A percentile compares a stretch with the other conserved stretches of the same genome.
Conservation (phyloP, 2,329 filamentous ascomycete genomes). For the Neofusicoccum cordaticola region DNA sequence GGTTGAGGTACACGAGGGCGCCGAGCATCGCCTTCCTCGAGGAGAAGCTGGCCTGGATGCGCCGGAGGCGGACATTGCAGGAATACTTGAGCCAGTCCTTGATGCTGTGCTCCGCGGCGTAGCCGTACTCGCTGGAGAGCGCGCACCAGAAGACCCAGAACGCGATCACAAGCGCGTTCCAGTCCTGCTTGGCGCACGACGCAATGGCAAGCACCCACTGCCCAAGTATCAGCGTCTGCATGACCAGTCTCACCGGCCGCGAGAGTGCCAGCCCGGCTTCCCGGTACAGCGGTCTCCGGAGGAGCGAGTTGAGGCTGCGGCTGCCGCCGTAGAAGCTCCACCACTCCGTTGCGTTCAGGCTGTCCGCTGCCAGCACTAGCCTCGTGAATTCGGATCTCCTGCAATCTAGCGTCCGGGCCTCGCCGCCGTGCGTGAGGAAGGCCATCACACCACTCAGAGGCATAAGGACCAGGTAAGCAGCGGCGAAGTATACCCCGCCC, state of each 20-base stretch:
- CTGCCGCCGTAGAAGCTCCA: constrained; percentile 6
- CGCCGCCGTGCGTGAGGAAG: constrained; percentile 1
- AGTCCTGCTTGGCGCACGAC: background rate
- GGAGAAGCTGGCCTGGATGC: background rate
- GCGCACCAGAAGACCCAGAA: constrained; percentile 12
- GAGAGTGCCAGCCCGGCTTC: background rate
- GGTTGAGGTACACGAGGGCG: constrained; percentile 1
- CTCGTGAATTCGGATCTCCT: background rate
- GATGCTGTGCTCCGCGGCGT: background rate
- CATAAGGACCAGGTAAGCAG: background rate
- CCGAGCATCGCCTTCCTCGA: constrained; percentile 3
- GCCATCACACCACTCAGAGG: background rate
- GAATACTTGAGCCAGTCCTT: constrained; percentile 1
- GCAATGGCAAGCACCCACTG: background rate
- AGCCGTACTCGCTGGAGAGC: background rate
- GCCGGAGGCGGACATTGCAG: constrained; percentile 1
- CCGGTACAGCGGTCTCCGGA: background rate
- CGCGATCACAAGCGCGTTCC: constrained; percentile 2
- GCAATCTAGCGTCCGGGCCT: background rate
- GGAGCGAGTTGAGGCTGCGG: background rate
- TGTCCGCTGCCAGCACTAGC: background rate
- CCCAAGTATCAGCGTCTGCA: background rate
- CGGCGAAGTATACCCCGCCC: background rate
- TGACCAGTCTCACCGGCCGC: background rate
- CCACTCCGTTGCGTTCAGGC: background rate